Conservation (phyloP, 2,329 filamentous ascomycete species). For the Tolypocladium tundrense region DNA sequence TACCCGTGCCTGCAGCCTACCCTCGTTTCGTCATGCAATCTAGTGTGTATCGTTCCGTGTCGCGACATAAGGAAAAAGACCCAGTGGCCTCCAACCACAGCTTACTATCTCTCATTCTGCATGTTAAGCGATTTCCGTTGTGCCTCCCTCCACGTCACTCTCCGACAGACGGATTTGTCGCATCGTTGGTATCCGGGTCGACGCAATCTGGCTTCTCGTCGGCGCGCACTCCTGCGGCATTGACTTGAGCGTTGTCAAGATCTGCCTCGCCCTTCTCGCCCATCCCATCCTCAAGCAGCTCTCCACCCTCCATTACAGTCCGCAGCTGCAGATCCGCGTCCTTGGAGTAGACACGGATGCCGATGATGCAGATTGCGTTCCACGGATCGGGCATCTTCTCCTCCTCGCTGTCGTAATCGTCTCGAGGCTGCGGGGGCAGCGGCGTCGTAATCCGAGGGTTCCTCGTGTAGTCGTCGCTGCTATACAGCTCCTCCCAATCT, state of each 20-base stretch:
- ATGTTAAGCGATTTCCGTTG: neutral
- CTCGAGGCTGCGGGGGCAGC: conserved; percentile 19
- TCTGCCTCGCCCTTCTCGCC: conserved; percentile 45
- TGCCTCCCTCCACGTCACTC: neutral
- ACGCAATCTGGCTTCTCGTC: neutral
- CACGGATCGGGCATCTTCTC: conserved; percentile 47
- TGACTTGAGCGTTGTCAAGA: conserved; percentile 46
- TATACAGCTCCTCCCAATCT: conserved; percentile 50
- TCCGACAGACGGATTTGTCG: conserved; percentile 4
- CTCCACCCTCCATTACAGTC: conserved; percentile 45
- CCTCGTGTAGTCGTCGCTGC: conserved; percentile 45
- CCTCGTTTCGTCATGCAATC: neutral
- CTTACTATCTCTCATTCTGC: neutral
- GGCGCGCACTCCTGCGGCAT: conserved; percentile 36
- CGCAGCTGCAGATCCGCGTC: conserved; percentile 43
- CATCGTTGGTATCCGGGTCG: conserved; percentile 5
- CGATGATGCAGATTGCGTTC: conserved; percentile 53
- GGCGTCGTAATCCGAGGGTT: conserved; percentile 34
- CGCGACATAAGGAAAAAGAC: neutral
- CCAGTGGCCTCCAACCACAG: neutral
- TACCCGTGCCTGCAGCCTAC: neutral
- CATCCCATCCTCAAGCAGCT: conserved; percentile 44
- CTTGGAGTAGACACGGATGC: conserved; percentile 51
- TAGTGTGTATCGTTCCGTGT: neutral
- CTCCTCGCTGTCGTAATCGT: conserved; percentile 43